phyloP scores from a whole-genome alignment of 345 rosid species.

The Acer negundo region DNA sequence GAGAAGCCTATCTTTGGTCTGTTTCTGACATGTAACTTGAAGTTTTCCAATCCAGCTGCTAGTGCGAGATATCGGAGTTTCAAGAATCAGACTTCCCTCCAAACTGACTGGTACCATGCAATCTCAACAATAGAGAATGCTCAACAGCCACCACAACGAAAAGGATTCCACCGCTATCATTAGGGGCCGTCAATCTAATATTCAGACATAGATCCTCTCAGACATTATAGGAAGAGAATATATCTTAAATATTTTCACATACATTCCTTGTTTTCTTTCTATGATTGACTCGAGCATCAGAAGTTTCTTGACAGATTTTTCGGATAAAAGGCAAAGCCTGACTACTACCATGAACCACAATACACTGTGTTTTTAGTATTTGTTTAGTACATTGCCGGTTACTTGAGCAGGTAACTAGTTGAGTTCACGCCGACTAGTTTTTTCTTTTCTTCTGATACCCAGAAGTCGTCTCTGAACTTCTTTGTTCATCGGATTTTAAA shows the following conservation, averaged over 20 bases:
- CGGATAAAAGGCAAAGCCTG: too few species aligned
- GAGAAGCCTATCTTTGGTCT: conserved; percentile 94
- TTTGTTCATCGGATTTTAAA: too few species aligned
- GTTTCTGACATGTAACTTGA: conserved; percentile 77
- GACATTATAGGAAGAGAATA: neutral
- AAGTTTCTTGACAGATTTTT: neutral
- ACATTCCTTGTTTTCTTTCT: neutral
- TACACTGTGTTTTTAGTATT: too few species aligned
- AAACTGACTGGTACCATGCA: too few species aligned
- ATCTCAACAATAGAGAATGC: neutral
- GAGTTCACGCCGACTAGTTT: too few species aligned
- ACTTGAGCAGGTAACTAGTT: too few species aligned
- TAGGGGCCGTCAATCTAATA: neutral
- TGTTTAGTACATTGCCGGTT: too few species aligned
- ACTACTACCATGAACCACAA: too few species aligned
- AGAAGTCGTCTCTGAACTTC: too few species aligned
- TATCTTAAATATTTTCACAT: neutral
- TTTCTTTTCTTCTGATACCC: too few species aligned
- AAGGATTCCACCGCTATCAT: neutral
- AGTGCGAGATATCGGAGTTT: neutral
- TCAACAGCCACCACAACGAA: neutral
- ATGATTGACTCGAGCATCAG: neutral
- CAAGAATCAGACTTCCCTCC: too few species aligned
- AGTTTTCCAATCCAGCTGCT: too few species aligned
- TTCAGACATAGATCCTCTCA: neutral